Evolutionary conservation across 371 early-diverging fungal genomes (phyloP), one percentile per base, ranked within the genome.

Genomic region (Syncephalastrum sp.): DNA sequence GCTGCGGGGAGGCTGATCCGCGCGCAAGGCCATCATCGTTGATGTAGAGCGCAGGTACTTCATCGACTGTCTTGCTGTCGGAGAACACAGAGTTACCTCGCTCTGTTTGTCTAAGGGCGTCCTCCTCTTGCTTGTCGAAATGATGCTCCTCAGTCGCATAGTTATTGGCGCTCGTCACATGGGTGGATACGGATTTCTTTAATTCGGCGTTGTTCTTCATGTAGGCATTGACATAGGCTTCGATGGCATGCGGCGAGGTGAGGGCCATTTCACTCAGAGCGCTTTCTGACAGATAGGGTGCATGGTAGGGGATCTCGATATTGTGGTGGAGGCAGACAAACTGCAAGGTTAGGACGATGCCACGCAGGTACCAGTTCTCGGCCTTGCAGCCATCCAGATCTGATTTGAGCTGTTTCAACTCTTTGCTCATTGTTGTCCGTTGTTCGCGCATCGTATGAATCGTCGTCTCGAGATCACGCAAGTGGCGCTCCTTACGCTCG

Each of bases 401-500:
- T 41, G 52, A 61, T 42, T 74, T 73, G 38, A 76, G 63, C 50
- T 75, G 62, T 23, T 69, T 51, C 50, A 74, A 65, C 54, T 84
- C 85, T 43, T 74, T 53, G 27, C 50, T 54, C 16, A 70, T 55
- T 15, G 72, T 54, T 41, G 75, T 57, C 23, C 81, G 74, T 25
- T 67, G 73, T 47, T 81, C 82, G 7, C 78, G 74, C 21, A 89
- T 70, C n/a, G 78, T 78, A 54, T 77, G 77, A 53, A 89, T 82
- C 12, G 77, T 72, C 44, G 74, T 75, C 61, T 89, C 88, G 6
- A 89, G 73, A 4, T 81, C 74, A 48, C 77, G 68, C 7, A 88
- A 64, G 51, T 89, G 84, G 23, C 82, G 68, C 60, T 88, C 86
- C 59, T 86, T 87, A 54, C 89, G 82, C 65, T 89, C 86, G 23